Conservation (phyloP, 306 rosid species). For the Alnus rubra region DNA sequence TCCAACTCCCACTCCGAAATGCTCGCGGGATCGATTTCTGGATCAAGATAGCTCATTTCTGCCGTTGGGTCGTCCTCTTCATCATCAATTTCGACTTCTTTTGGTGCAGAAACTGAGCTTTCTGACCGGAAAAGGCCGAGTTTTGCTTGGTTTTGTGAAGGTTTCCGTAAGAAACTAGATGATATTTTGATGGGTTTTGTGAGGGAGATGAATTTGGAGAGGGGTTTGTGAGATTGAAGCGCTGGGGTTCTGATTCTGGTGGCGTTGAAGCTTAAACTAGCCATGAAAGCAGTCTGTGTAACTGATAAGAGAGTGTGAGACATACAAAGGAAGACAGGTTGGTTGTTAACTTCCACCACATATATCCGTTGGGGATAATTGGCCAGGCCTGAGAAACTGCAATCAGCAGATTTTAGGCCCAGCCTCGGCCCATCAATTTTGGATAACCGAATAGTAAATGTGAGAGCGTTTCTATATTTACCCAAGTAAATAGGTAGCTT, state of each 20-base stretch:
- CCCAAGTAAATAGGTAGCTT: no score
- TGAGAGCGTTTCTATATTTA: no score
- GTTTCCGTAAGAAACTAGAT: constrained; percentile 15
- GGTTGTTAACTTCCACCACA: constrained; percentile 39
- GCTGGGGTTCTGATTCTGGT: constrained; percentile 59
- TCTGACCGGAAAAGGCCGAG: constrained; percentile 48
- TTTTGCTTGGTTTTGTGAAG: constrained; percentile 25
- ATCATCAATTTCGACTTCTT: constrained; percentile 37
- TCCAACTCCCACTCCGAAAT: constrained; percentile 89
- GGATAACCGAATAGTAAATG: no score
- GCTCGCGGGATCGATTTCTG: constrained; percentile 58
- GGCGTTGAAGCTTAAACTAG: constrained; percentile 74
- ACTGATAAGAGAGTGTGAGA: neutral
- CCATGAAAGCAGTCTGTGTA: constrained; percentile 47
- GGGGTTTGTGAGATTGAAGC: constrained; percentile 33
- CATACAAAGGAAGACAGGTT: constrained; percentile 16
- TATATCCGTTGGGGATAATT: constrained; percentile 28
- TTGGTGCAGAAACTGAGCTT: constrained; percentile 56
- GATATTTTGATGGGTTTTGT: constrained; percentile 42
- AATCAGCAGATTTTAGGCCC: neutral
- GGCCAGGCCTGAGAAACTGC: neutral
- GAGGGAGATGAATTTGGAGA: constrained; percentile 26
- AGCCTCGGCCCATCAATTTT: no score
- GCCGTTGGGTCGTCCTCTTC: constrained; percentile 68
- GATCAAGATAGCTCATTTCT: constrained; percentile 71